Conservation (phyloP, 2,329 filamentous ascomycete species). For the Parafenestella ontariensis region DNA sequence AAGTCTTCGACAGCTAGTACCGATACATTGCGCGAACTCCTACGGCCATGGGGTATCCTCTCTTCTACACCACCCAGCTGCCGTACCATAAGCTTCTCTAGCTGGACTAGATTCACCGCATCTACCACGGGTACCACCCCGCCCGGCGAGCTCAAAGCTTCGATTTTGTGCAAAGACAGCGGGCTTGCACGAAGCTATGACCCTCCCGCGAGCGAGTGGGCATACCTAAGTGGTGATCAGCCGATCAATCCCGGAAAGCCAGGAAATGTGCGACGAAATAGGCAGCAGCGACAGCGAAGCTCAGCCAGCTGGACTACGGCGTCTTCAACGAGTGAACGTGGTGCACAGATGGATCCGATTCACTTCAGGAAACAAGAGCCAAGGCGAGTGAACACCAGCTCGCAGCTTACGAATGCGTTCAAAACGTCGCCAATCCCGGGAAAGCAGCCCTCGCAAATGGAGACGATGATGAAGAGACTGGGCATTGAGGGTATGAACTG, state of each 20-base stretch:
- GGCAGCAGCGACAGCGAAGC: conserved; percentile 12
- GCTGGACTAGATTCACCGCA: conserved; percentile 29
- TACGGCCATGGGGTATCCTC: conserved; percentile 14
- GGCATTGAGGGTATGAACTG: conserved; percentile 14
- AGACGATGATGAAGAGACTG: conserved; percentile 7
- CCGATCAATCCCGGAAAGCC: background rate
- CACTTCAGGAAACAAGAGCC: conserved; percentile 20
- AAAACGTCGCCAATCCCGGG: conserved; percentile 8
- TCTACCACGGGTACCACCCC: conserved; percentile 5
- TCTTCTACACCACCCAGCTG: conserved; percentile 20
- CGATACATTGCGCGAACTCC: conserved; percentile 15
- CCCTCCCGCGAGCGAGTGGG: conserved; percentile 28
- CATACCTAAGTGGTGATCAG: conserved; percentile 25
- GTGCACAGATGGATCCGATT: conserved; percentile 12
- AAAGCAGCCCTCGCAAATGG: conserved; percentile 9
- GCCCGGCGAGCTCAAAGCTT: conserved; percentile 27
- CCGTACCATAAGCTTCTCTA: conserved; percentile 22
- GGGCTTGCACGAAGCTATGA: conserved; percentile 24
- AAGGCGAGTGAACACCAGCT: conserved; percentile 24
- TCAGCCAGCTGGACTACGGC: background rate
- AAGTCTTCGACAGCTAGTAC: conserved; percentile 15
- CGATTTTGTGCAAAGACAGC: conserved; percentile 24
- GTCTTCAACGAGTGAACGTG: background rate
- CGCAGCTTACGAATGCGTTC: conserved; percentile 25
- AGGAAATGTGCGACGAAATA: conserved; percentile 1